Conservation (phyloP, 768 basidiomycete species). For the Hypsizygus marmoreus region DNA sequence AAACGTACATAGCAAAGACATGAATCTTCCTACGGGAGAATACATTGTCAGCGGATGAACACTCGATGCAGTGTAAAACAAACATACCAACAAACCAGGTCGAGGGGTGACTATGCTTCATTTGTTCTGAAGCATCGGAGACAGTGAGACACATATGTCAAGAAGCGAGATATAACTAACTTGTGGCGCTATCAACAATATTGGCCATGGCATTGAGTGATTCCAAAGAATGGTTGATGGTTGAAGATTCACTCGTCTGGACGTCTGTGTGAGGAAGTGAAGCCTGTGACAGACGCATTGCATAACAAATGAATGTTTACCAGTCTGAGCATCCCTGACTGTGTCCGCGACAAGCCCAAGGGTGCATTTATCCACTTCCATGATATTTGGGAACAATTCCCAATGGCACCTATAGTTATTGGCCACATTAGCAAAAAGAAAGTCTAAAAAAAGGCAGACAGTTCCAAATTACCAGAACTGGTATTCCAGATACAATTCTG, state of each 20-base stretch:
- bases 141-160: background rate
- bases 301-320: too few relatives aligned
- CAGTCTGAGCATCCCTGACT: slow-evolving; percentile 19
- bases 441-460: background rate
- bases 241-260: background rate
- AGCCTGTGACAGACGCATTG: too few relatives aligned
- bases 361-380: slow-evolving; percentile 16
- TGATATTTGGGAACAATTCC: slow-evolving; percentile 31
- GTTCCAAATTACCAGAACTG: slow-evolving; percentile 35
- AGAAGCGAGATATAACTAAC: background rate
- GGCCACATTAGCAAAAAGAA: slow-evolving; percentile 3
- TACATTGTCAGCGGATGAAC: too few relatives aligned
- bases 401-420: slow-evolving; percentile 34
- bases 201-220: background rate
- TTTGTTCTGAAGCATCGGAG: background rate
- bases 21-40: slow-evolving; percentile 15
- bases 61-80: background rate
- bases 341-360: slow-evolving; percentile 26
- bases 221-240: background rate
- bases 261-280: too few relatives aligned
- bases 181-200: background rate
- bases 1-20: slow-evolving; percentile 10
- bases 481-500: slow-evolving; percentile 34
- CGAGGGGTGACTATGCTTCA: too few relatives aligned
- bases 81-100: slow-evolving; percentile 1